phyloP scores from a whole-genome alignment of 306 rosid genomes.

The Glycine tomentella region DNA sequence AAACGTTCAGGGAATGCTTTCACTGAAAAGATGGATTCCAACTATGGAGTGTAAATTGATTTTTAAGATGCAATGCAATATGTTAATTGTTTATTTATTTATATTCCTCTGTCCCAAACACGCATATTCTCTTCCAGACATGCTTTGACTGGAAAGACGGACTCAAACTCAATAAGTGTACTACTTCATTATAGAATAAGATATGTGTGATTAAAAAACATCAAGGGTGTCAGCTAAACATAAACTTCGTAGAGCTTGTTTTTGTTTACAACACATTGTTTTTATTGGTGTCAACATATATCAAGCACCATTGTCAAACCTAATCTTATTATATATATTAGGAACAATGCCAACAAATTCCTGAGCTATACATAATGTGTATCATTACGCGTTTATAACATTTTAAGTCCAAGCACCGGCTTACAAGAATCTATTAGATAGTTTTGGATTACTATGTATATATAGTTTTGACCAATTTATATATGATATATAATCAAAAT shows the following conservation, averaged over 20 bases:
- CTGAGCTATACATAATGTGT: no score
- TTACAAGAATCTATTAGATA: no score
- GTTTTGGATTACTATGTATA: no score
- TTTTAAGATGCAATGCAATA: constrained; percentile 13
- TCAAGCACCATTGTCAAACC: neutral
- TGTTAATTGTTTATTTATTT: neutral
- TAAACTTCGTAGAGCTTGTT: no score
- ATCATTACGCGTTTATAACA: no score
- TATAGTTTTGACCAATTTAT: no score
- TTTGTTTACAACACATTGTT: no score
- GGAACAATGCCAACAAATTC: neutral
- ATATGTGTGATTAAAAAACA: neutral
- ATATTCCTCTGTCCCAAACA: neutral
- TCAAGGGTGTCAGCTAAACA: neutral
- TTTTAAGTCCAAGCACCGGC: no score
- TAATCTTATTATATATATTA: constrained; percentile 1
- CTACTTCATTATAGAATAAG: neutral
- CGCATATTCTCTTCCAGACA: constrained; percentile 38
- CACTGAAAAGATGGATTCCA: neutral
- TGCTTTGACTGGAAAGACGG: constrained; percentile 45
- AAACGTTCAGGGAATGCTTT: neutral
- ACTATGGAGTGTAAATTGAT: neutral
- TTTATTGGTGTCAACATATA: neutral
- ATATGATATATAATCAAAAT: no score
- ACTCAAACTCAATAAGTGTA: constrained; percentile 45